Conservation (phyloP, 345 rosid species). For the Mallotus nudiflorus region DNA sequence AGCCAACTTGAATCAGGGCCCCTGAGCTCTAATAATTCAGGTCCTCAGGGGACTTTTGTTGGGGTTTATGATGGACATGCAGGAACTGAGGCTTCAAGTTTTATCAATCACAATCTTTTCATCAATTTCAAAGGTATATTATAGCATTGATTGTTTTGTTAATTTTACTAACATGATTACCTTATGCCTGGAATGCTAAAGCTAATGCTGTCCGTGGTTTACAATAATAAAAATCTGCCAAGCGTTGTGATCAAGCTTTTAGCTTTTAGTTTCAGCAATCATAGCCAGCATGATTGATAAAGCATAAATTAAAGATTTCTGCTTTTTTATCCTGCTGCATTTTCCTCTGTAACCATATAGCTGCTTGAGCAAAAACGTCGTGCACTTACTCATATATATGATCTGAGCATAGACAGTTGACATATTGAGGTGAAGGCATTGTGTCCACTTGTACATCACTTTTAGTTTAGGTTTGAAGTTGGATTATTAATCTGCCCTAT, state of each 20-base stretch:
- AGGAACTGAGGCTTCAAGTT: slow-evolving; percentile 74
- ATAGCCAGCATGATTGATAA: no score
- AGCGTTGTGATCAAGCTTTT: background rate
- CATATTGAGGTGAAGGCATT: no score
- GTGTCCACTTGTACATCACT: no score
- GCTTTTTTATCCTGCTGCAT: no score
- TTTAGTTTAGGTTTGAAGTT: no score
- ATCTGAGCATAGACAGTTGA: no score
- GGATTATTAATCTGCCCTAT: no score
- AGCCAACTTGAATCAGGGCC: slow-evolving; percentile 91
- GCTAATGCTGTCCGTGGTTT: background rate
- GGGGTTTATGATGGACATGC: slow-evolving; percentile 92
- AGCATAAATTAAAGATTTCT: no score
- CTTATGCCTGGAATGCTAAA: background rate
- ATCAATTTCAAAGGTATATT: slow-evolving; percentile 60
- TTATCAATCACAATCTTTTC: slow-evolving; percentile 58
- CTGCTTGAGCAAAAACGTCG: no score
- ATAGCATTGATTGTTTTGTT: background rate
- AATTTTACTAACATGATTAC: background rate
- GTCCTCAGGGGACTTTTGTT: slow-evolving; percentile 62
- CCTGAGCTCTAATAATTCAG: slow-evolving; percentile 35
- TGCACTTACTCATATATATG: no score
- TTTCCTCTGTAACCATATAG: no score
- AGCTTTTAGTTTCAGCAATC: no score
- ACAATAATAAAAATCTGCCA: background rate